Conservation (phyloP, 768 basidiomycete genomes). For the Hypholoma sublateritium region DNA sequence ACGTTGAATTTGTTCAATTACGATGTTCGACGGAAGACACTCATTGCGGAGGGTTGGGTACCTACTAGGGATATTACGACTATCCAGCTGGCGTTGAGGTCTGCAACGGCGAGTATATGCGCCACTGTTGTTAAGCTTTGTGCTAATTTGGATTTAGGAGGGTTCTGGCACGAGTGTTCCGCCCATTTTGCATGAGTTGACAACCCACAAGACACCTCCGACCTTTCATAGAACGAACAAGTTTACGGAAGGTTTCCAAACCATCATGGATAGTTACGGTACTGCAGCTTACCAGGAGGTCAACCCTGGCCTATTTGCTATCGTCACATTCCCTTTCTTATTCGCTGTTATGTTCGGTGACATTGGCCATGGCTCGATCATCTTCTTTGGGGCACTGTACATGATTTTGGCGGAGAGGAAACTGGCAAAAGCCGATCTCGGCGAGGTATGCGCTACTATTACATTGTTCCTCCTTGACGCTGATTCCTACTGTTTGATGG, state of each 20-base stretch:
- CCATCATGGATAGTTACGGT: slow-evolving; percentile 98
- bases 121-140: background rate
- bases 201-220: slow-evolving; percentile 88
- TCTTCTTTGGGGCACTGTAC: slow-evolving; percentile 69
- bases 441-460: slow-evolving; percentile 52
- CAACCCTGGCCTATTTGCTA: slow-evolving; percentile 92
- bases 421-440: slow-evolving; percentile 70
- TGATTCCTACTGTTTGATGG: background rate
- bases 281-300: slow-evolving; percentile 94
- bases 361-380: slow-evolving; percentile 91
- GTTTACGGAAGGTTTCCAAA: slow-evolving; percentile 96
- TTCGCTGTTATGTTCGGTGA: slow-evolving; percentile 99
- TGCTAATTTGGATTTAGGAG: slow-evolving; percentile 45
- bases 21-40: slow-evolving; percentile 89
- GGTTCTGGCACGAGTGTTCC: slow-evolving; percentile 91
- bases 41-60: slow-evolving; percentile 98
- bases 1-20: slow-evolving; percentile 95
- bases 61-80: slow-evolving; percentile 86
- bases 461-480: background rate
- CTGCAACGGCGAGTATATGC: slow-evolving; percentile 68
- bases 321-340: slow-evolving; percentile 94
- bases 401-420: slow-evolving; percentile 90
- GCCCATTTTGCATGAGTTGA: slow-evolving; percentile 88
- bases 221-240: slow-evolving; percentile 95
- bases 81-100: slow-evolving; percentile 85